phyloP scores from a whole-genome alignment of 176 grass and related monocot genomes.

The Rhynchospora pubera region DNA sequence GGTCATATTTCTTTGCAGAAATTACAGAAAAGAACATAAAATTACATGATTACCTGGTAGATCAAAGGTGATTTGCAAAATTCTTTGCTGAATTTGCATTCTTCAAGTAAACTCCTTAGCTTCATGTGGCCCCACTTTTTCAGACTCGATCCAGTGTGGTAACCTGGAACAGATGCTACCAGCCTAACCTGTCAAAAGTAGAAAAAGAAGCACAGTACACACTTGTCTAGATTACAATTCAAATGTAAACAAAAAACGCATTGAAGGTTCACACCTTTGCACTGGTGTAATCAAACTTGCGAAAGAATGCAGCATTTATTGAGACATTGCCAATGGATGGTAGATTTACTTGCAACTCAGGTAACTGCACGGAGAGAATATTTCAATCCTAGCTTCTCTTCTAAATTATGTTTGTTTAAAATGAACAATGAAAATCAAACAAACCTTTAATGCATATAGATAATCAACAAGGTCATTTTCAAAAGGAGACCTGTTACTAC shows the following conservation, averaged over 20 bases:
- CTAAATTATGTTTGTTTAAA: neutral
- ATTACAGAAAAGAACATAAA: constrained; percentile 11
- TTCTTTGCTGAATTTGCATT: constrained; percentile 58
- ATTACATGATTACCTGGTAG: constrained; percentile 52
- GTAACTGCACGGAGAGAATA: constrained; percentile 49
- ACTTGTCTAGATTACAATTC: neutral
- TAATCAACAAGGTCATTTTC: constrained; percentile 86
- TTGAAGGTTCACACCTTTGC: constrained; percentile 53
- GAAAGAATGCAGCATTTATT: constrained; percentile 79
- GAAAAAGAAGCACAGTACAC: constrained; percentile 8
- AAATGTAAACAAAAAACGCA: constrained; percentile 9
- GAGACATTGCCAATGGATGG: constrained; percentile 65
- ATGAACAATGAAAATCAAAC: constrained; percentile 13
- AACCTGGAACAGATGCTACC: constrained; percentile 86
- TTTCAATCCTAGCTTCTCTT: neutral
- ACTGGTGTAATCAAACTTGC: constrained; percentile 86
- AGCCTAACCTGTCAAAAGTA: constrained; percentile 57
- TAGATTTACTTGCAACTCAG: constrained; percentile 64
- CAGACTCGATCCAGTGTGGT: constrained; percentile 65
- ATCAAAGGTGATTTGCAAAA: constrained; percentile 87
- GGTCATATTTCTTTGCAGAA: neutral
- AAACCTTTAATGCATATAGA: constrained; percentile 75
- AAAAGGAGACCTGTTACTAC: constrained; percentile 42
- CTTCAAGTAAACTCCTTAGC: constrained; percentile 68
- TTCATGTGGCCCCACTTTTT: constrained; percentile 97